Conservation (phyloP, 2,329 filamentous ascomycete genomes). For the Myriangium duriaei region DNA sequence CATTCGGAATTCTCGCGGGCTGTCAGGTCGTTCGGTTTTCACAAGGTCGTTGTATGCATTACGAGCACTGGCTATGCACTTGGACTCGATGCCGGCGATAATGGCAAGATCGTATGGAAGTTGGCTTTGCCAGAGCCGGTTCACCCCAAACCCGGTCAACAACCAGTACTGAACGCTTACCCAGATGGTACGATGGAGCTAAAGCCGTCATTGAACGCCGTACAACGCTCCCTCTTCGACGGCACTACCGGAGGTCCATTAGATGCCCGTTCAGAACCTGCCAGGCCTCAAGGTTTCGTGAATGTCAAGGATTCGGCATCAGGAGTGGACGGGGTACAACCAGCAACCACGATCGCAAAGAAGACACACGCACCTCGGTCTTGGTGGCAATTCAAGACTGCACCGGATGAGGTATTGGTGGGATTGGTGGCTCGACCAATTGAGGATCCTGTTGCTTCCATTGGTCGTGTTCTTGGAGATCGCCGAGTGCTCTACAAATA, state of each 20-base stretch:
- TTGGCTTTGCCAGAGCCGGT: slow-evolving; percentile 33
- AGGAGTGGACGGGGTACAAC: slow-evolving; percentile 2
- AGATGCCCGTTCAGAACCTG: slow-evolving; percentile 2
- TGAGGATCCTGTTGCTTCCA: slow-evolving; percentile 84
- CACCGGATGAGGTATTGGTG: slow-evolving; percentile 53
- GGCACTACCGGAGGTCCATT: slow-evolving; percentile 5
- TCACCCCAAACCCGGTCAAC: slow-evolving; percentile 5
- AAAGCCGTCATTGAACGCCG: slow-evolving; percentile 12
- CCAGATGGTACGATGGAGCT: slow-evolving; percentile 11
- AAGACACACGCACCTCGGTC: slow-evolving; percentile 9
- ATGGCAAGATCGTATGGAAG: slow-evolving; percentile 67
- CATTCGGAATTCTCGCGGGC: slow-evolving; percentile 34
- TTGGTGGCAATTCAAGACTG: slow-evolving; percentile 61
- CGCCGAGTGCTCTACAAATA: slow-evolving; percentile 96
- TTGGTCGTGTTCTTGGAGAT: slow-evolving; percentile 85
- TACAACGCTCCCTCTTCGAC: slow-evolving; percentile 4
- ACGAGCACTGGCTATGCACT: slow-evolving; percentile 70
- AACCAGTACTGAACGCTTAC: slow-evolving; percentile 8
- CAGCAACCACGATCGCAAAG: background rate
- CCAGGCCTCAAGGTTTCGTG: slow-evolving; percentile 1
- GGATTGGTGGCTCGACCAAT: slow-evolving; percentile 54
- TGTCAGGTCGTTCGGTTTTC: slow-evolving; percentile 73
- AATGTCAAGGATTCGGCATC: slow-evolving; percentile 3
- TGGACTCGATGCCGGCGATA: slow-evolving; percentile 62
- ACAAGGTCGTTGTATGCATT: slow-evolving; percentile 70